Evolutionary conservation across 192 early-diverging fungal species (phyloP), one percentile per base, ranked within the genome.

Genomic region (Entrophospora sp.): DNA sequence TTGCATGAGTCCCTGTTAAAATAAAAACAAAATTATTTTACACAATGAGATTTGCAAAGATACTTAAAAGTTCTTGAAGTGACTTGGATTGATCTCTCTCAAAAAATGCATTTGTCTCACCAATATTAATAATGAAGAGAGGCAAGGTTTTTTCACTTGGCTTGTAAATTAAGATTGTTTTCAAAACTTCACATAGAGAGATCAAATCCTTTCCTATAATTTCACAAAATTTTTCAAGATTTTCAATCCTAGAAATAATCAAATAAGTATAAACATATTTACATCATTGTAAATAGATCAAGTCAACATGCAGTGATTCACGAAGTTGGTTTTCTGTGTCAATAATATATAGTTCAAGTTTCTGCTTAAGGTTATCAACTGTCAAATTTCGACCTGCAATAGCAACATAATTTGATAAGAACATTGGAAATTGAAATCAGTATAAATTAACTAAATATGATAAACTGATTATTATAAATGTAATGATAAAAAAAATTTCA

Each of bases 71-170:
- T n/a, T n/a, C n/a, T n/a, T n/a, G n/a, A n/a, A n/a, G n/a, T n/a
- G 40, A 52, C 14, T 28, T 24, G 28, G 3, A 1, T 25, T 9
- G 8, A 25, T 9, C 25, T 28, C 14, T 2, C 1, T 28, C 24
- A 12, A 52, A 31, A 16, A 52, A 25, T 5, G 22, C 9, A 55
- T 55, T 55, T 14, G 52, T 55, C 52, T 55, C 52, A 30, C 28
- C 27, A 55, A 55, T 55, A 25, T 55, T 55, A 32, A 55, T 55
- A n/a, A 55, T 55, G 28, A 55, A 32, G 25, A 31, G 52, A 10
- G 5, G 52, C 7, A 10, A 16, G 8, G 16, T 16, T 10, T 42
- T 42, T 7, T 42, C 40, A 42, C 16, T 16, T 42, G 40, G 40
- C 7, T 7, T 10, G 16, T 42, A 42, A 42, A 10, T 7, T 16